Conservation (phyloP, 345 rosid species). For the Rhizophora mangle region DNA sequence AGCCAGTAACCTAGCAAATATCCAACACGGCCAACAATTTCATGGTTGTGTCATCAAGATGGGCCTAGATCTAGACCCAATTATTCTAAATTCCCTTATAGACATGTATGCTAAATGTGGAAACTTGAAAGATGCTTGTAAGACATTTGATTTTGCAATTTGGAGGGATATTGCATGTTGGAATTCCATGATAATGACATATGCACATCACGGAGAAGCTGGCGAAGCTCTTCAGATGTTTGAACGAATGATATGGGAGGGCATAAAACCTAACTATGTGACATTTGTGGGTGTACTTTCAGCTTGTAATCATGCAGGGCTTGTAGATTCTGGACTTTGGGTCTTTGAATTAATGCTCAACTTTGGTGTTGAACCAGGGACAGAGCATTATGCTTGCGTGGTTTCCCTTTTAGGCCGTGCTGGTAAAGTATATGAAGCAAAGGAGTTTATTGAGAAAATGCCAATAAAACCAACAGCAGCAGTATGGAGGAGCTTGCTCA, state of each 20-base stretch:
- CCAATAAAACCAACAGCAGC: slow-evolving; percentile 46
- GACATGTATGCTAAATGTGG: slow-evolving; percentile 88
- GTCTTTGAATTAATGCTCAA: slow-evolving; percentile 48
- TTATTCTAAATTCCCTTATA: slow-evolving; percentile 53
- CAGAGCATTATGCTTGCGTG: slow-evolving; percentile 61
- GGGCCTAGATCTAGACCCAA: slow-evolving; percentile 48
- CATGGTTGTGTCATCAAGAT: slow-evolving; percentile 50
- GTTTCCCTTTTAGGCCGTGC: slow-evolving; percentile 65
- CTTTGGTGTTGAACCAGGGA: slow-evolving; percentile 59
- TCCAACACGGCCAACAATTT: slow-evolving; percentile 59
- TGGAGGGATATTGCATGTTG: slow-evolving; percentile 58
- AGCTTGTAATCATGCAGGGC: slow-evolving; percentile 73
- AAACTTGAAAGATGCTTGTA: slow-evolving; percentile 51
- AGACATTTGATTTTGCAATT: slow-evolving; percentile 37
- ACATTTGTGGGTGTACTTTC: slow-evolving; percentile 71
- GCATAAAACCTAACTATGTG: slow-evolving; percentile 59
- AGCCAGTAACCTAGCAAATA: slow-evolving; percentile 60
- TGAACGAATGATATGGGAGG: slow-evolving; percentile 47
- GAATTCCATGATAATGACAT: slow-evolving; percentile 67
- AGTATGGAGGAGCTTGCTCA: slow-evolving; percentile 72
- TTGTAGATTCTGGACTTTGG: slow-evolving; percentile 52
- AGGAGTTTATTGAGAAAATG: slow-evolving; percentile 55
- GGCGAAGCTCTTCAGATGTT: slow-evolving; percentile 49
- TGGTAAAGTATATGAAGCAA: slow-evolving; percentile 60
- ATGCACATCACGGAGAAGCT: slow-evolving; percentile 73